Percentiles rank a stretch among this genome's conserved stretches.
phyloP scores from a whole-genome alignment of 495 filamentous ascomycete species.

The Hamigera avellanea region DNA sequence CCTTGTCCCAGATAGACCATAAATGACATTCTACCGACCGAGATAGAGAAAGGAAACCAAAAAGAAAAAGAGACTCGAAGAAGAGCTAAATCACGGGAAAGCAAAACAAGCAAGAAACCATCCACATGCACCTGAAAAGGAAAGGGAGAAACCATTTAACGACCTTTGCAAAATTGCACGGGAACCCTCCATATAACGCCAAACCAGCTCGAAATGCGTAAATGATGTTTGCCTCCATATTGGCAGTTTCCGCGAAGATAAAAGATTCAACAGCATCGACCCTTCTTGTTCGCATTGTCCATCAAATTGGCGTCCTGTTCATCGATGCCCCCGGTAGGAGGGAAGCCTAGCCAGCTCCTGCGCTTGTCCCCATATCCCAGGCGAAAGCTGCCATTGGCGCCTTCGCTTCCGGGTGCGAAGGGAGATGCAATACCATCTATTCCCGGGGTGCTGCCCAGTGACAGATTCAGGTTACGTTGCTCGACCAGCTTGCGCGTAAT shows the following conservation, averaged over 20 bases:
- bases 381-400: slow-evolving; percentile 34
- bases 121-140: background rate
- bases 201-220: slow-evolving; percentile 1
- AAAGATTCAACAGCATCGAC: slow-evolving; percentile 29
- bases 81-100: background rate
- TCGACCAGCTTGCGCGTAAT: slow-evolving; percentile 92
- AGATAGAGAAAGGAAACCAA: background rate
- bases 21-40: background rate
- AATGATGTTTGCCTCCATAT: background rate
- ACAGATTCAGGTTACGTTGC: slow-evolving; percentile 54
- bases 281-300: slow-evolving; percentile 14
- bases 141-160: no score
- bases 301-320: slow-evolving; percentile 17
- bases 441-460: slow-evolving; percentile 9
- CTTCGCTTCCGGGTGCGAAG: slow-evolving; percentile 12
- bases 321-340: slow-evolving; percentile 26
- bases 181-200: background rate
- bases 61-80: slow-evolving; percentile 2
- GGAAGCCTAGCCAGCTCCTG: slow-evolving; percentile 41
- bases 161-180: no score
- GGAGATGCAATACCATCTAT: slow-evolving; percentile 5
- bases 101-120: slow-evolving; percentile 4
- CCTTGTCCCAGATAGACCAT: background rate
- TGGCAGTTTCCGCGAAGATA: no score
- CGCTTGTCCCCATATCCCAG: slow-evolving; percentile 32